These are phyloP conservation scores for Lactarius psammicola DNA, from an alignment of 768 basidiomycete genomes.

Conservation along the genomic window DNA sequence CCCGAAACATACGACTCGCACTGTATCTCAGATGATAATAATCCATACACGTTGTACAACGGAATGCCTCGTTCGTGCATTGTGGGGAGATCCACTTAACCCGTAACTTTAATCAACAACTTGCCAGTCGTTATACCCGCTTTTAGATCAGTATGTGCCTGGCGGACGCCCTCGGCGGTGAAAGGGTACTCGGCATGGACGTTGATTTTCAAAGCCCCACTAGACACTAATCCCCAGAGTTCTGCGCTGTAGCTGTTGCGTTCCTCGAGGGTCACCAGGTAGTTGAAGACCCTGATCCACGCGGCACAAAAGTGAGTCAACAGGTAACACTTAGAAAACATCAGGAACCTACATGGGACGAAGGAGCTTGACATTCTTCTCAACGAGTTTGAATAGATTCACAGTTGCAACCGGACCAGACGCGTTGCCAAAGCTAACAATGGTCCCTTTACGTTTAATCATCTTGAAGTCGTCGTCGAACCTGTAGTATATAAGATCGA, in stretches of 20 bases:
- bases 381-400: conserved; percentile 63
- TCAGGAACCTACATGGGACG: conserved; percentile 63
- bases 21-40: conserved; percentile 29
- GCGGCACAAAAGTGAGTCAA: neutral
- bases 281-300: conserved; percentile 60
- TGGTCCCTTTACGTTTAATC: conserved; percentile 81
- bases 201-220: conserved; percentile 61
- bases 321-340: conserved; percentile 1
- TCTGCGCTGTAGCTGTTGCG: conserved; percentile 59
- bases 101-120: conserved; percentile 67
- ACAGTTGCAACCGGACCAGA: conserved; percentile 82
- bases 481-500: conserved; percentile 37
- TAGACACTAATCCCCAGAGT: conserved; percentile 59
- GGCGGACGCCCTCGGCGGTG: conserved; percentile 70
- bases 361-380: conserved; percentile 78
- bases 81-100: conserved; percentile 33
- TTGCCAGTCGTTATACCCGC: conserved; percentile 84
- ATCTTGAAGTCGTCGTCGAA: conserved; percentile 82
- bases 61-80: conserved; percentile 44
- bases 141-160: conserved; percentile 76
- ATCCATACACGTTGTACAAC: conserved; percentile 44
- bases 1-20: conserved; percentile 20
- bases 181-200: conserved; percentile 82
- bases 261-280: conserved; percentile 74
- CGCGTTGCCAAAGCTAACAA: conserved; percentile 90